phyloP scores from a whole-genome alignment of 345 rosid species.

The Dipteronia dyeriana region DNA sequence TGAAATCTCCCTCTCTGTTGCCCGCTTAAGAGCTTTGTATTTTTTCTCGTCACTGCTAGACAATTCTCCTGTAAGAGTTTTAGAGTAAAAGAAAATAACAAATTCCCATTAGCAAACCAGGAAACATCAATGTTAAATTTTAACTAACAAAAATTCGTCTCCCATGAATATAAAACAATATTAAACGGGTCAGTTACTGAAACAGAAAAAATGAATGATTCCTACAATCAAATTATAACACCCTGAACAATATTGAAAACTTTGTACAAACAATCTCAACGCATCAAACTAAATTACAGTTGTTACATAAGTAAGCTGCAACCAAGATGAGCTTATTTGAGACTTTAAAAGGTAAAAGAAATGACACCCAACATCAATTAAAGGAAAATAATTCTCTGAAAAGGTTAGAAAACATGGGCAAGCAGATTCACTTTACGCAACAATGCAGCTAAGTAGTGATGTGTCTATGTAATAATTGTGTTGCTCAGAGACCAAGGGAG shows the following conservation, averaged over 20 bases:
- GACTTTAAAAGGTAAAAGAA: not conserved
- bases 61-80: constrained; percentile 68
- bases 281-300: not conserved
- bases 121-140: not conserved
- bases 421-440: not conserved
- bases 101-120: not conserved
- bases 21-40: constrained; percentile 94
- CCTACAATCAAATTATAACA: not conserved
- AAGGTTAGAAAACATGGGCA: not conserved
- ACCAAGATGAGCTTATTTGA: not conserved
- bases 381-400: not conserved
- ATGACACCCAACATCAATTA: not conserved
- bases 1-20: constrained; percentile 94
- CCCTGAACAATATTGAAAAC: not conserved
- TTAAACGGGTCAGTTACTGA: not conserved
- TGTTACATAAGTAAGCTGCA: not conserved
- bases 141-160: not conserved
- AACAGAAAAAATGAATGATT: not conserved
- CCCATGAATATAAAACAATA: constrained; percentile 9
- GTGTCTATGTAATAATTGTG: not conserved
- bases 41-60: constrained; percentile 99
- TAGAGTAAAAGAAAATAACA: not conserved
- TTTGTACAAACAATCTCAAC: not conserved
- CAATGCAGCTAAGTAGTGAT: not conserved
- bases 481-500: not conserved